Percentiles rank a stretch among this genome's conserved stretches.
Conservation (phyloP, 1,284 basidiomycete genomes). For the Gyrodon tennesseensis region DNA sequence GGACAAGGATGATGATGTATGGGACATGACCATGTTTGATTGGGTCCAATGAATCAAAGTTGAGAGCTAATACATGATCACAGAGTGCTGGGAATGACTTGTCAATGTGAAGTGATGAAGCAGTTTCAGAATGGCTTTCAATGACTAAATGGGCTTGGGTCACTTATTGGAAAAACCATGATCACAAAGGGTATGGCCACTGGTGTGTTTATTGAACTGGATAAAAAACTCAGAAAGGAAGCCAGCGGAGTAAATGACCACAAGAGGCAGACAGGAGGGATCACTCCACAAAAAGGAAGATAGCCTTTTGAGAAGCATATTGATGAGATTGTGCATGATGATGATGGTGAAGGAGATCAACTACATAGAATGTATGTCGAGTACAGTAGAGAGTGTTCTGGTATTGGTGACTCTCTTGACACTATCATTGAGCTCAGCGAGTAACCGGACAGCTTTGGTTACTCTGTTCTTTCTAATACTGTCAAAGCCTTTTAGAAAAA, state of each 20-base stretch:
- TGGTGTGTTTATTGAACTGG: slow-evolving; percentile 82
- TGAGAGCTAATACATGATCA: slow-evolving; percentile 68
- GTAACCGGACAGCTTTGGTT: slow-evolving; percentile 72
- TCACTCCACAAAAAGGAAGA: slow-evolving; percentile 70
- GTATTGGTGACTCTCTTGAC: slow-evolving; percentile 74
- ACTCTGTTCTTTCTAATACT: slow-evolving; percentile 82
- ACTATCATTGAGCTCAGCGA: slow-evolving; percentile 86
- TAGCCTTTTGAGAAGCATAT: slow-evolving; percentile 58
- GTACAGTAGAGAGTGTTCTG: slow-evolving; percentile 57
- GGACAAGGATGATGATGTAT: slow-evolving; percentile 83
- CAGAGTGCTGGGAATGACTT: slow-evolving; percentile 82
- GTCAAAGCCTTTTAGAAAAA: slow-evolving; percentile 80
- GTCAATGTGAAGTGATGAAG: slow-evolving; percentile 85
- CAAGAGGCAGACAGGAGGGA: slow-evolving; percentile 60
- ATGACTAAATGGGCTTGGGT: slow-evolving; percentile 60
- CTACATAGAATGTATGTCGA: slow-evolving; percentile 57
- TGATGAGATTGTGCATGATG: slow-evolving; percentile 78
- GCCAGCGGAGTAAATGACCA: slow-evolving; percentile 79
- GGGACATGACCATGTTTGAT: slow-evolving; percentile 88
- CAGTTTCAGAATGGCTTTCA: slow-evolving; percentile 87
- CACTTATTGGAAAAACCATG: slow-evolving; percentile 1
- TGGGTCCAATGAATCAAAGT: slow-evolving; percentile 75
- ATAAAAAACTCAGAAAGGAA: slow-evolving; percentile 87
- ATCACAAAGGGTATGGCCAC: slow-evolving; percentile 50
- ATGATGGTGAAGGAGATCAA: slow-evolving; percentile 71